Evolutionary conservation across 257 asterid genomes (phyloP), one percentile per base, ranked within the genome.

Genomic region (Salvia rosmarinus): DNA sequence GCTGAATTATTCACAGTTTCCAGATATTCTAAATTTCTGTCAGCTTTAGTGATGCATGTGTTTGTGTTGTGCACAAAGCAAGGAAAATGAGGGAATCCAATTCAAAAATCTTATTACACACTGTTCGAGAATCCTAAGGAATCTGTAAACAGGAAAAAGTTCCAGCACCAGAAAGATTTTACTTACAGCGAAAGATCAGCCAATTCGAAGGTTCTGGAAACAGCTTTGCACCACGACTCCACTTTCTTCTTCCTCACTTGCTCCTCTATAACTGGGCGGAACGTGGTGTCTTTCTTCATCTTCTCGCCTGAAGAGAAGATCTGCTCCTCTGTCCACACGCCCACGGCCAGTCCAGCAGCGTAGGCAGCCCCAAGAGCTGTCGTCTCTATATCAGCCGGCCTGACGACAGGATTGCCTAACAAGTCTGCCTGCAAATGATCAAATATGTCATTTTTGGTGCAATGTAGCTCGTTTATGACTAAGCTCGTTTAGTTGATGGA

Each of bases 281-380:
- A 95, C 34, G 59, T 75, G n/a, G 85, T 76, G 20, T 76, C 82
- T 28, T 84, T 77, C 82, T 89, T 79, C 81, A 39, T 70, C 84
- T 78, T 89, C 40, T 86, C 91, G 2, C 83, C 90, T 0, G 88
- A 82, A 14, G 86, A 70, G 63, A 95, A 91, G 64, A 95, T 81
- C 20, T 89, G 87, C 0, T 77, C 52, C 73, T 95, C 92, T 0
- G 87, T 86, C 94, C 97, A 95, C 9, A 95, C 80, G 0, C 97
- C 97, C 5, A 87, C 86, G 0, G 98, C 99, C 74, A 95, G 64
- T 85, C 98, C 99, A 51, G 98, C 97, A 34, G 96, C 99, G 32
- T 84, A 95, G 32, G 98, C 99, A 0, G 98, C 99, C 43, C 99
- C 99, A 35, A 91, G 96, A 8, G 98, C 99, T 0, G 99, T 91